phyloP scores from a whole-genome alignment of 1,139 yeast species.

The Arxiozyma telluris region DNA sequence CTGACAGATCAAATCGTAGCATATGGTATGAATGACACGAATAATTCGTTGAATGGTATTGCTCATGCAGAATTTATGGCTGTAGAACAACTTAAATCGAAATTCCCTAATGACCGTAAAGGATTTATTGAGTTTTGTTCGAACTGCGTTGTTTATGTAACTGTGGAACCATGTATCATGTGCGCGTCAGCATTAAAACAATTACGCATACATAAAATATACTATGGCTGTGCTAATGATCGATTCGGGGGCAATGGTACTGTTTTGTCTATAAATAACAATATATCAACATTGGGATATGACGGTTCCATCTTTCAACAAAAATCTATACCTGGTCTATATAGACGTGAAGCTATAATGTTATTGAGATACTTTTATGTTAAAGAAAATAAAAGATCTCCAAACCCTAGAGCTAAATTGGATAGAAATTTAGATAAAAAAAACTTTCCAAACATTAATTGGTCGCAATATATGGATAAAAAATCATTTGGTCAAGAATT shows the following conservation, averaged over 20 bases:
- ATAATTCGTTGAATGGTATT: conserved; percentile 71
- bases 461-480: conserved; percentile 39
- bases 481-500: conserved; percentile 41
- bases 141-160: conserved; percentile 65
- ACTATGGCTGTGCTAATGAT: conserved; percentile 90
- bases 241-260: conserved; percentile 97
- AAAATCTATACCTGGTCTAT: conserved; percentile 55
- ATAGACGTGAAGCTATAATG: conserved; percentile 74
- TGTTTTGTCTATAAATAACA: conserved; percentile 55
- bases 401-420: conserved; percentile 67
- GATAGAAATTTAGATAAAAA: conserved; percentile 62
- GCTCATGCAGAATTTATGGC: conserved; percentile 91
- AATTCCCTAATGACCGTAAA: conserved; percentile 16
- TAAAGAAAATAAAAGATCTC: conserved; percentile 78
- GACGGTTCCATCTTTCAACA: not conserved
- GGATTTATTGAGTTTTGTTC: conserved; percentile 29
- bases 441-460: conserved; percentile 51
- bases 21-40: conserved; percentile 83
- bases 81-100: conserved; percentile 43
- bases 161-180: conserved; percentile 98
- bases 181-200: conserved; percentile 91
- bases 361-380: conserved; percentile 74
- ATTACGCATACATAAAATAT: conserved; percentile 59
- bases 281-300: conserved; percentile 25
- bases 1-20: conserved; percentile 48